phyloP scores from a whole-genome alignment of 1,284 basidiomycete genomes.

The Cryptococcus sp. region DNA sequence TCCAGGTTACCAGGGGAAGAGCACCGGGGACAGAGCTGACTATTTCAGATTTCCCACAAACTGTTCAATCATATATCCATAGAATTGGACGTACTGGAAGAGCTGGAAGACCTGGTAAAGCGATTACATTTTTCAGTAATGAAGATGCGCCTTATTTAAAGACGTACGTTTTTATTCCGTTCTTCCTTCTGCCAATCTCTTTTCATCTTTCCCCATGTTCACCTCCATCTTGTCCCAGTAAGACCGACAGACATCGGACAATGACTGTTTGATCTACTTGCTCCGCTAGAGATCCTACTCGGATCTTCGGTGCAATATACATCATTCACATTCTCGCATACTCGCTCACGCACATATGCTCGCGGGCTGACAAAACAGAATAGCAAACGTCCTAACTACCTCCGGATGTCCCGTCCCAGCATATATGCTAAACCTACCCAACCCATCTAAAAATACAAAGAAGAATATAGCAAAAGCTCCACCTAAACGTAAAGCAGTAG shows the following conservation, averaged over 20 bases:
- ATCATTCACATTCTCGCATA: background rate
- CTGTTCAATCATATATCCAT: slow-evolving; percentile 91
- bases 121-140: slow-evolving; percentile 92
- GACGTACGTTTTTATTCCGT: slow-evolving; percentile 56
- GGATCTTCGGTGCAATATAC: too few relatives aligned
- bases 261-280: too few relatives aligned
- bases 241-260: too few relatives aligned
- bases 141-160: slow-evolving; percentile 89
- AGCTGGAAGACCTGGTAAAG: slow-evolving; percentile 83
- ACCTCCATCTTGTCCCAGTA: too few relatives aligned
- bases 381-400: slow-evolving; percentile 89
- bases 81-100: slow-evolving; percentile 93
- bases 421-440: slow-evolving; percentile 82
- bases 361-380: slow-evolving; percentile 52
- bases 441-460: slow-evolving; percentile 82
- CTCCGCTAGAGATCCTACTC: too few relatives aligned
- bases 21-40: background rate
- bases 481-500: slow-evolving; percentile 68
- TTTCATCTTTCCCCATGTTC: too few relatives aligned
- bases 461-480: slow-evolving; percentile 71
- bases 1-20: slow-evolving; percentile 14
- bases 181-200: background rate
- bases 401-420: slow-evolving; percentile 84
- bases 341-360: background rate
- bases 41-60: slow-evolving; percentile 75